Percentiles rank a stretch among this genome's conserved stretches.
Conservation (phyloP, 306 rosid genomes). For the Vigna unguiculata region DNA sequence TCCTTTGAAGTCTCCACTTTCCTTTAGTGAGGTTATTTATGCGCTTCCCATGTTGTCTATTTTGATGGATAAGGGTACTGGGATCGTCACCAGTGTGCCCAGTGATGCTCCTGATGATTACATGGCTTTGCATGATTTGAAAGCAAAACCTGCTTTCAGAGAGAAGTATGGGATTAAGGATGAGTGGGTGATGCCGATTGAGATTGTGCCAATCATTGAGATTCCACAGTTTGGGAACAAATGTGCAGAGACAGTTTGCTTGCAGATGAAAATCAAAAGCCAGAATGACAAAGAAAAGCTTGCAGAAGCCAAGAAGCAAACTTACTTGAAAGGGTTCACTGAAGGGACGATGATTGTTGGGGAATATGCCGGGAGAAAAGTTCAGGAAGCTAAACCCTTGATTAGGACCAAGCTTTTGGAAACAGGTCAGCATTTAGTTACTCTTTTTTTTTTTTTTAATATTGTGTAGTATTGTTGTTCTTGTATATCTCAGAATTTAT, state of each 20-base stretch:
- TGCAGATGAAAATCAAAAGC: slow-evolving; percentile 81
- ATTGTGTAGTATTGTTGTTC: slow-evolving; percentile 7
- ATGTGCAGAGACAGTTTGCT: slow-evolving; percentile 85
- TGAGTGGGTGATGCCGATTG: slow-evolving; percentile 91
- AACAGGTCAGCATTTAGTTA: slow-evolving; percentile 49
- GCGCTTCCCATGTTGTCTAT: slow-evolving; percentile 96
- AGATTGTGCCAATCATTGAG: slow-evolving; percentile 81
- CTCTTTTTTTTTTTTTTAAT: neutral
- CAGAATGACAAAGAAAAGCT: slow-evolving; percentile 96
- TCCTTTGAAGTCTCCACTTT: slow-evolving; percentile 81
- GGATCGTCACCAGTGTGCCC: slow-evolving; percentile 95
- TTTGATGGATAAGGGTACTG: slow-evolving; percentile 94
- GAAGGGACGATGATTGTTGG: slow-evolving; percentile 88
- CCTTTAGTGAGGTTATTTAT: slow-evolving; percentile 74
- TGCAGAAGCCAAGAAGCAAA: slow-evolving; percentile 91
- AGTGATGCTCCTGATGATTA: slow-evolving; percentile 98
- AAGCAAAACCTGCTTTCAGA: slow-evolving; percentile 75
- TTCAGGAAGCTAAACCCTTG: slow-evolving; percentile 88
- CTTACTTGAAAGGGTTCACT: slow-evolving; percentile 92
- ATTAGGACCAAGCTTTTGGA: slow-evolving; percentile 79
- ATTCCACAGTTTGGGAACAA: slow-evolving; percentile 81
- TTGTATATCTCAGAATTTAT: neutral
- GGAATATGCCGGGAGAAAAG: slow-evolving; percentile 71
- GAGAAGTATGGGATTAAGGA: slow-evolving; percentile 83
- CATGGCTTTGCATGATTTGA: slow-evolving; percentile 90